Evolutionary conservation across 164 flowering plant species (phyloP), one percentile per base, ranked within the genome.

Genomic region (Magnolia officinalis): DNA sequence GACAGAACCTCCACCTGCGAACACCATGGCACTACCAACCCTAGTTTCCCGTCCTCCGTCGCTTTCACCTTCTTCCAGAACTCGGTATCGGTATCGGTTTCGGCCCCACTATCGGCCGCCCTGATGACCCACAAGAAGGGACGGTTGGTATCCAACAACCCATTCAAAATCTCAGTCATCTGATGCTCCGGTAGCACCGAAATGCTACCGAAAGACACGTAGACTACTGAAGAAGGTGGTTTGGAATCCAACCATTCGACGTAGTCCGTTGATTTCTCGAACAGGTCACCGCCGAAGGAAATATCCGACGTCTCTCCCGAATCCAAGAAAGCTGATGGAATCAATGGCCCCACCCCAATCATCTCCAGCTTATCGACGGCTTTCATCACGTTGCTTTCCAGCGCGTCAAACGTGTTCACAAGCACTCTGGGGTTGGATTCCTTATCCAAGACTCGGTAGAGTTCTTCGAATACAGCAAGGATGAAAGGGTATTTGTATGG

Each of bases 1-100:
- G 71, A 63, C 50, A 90, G 45, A 21, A 90, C 90, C 76, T 85
- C 84, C 66, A 84, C 75, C 66, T 88, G 91, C 0, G 81, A 76
- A 50, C 93, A 86, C 91, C 91, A 88, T 1, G 76, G 70, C 67
- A 86, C 89, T 19, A 88, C 75, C 58, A 81, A 67, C 50, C 64
- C 75, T 50, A 73, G 8, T 45, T 71, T 58, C 72, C 16, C 1
- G 2, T 55, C 16, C 61, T 55, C 11, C 10, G 16, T 11, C 13
- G 16, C 61, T 8, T 19, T 55, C 16, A 55, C 18, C 18, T 55
- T 55, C 67, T 73, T 1, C 29, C 74, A 63, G 70, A 55, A 74
- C 37, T 67, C 50, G 1, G 9, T 8, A 10, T 55, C 71, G 20
- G 29, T 11, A 4, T 37, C 19, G 4, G 23, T 10, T 29, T 26